Evolutionary conservation across 2,329 filamentous ascomycete species (phyloP).

Genomic region (Alternaria ethzedia): DNA sequence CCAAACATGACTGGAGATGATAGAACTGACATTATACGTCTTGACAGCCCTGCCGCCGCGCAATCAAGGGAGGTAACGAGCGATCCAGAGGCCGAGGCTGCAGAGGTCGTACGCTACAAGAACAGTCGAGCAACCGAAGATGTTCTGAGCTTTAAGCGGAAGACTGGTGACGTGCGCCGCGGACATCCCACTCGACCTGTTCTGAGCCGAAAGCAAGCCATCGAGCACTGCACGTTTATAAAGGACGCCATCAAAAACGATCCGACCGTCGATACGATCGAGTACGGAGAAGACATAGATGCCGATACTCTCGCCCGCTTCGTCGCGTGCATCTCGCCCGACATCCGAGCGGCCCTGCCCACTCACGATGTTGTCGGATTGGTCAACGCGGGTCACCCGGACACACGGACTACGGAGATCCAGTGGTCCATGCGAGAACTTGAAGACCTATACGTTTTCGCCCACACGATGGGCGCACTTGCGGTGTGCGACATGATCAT

Average conservation of each 20-base stretch:
- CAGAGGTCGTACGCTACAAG: neutral
- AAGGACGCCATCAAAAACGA: neutral
- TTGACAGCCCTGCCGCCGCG: neutral
- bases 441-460: conserved; percentile 1
- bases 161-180: neutral
- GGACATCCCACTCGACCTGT: neutral
- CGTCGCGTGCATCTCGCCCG: conserved; percentile 4
- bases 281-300: neutral
- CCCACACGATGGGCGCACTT: neutral
- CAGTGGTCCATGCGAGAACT: conserved; percentile 3
- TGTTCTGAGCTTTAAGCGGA: neutral
- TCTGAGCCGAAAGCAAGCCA: neutral
- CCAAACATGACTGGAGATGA: neutral
- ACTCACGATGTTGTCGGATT: conserved; percentile 2
- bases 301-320: neutral
- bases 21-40: neutral
- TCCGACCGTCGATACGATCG: neutral
- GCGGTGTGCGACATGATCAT: conserved; percentile 8
- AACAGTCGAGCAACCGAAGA: neutral
- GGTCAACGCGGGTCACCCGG: neutral
- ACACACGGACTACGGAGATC: neutral
- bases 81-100: neutral
- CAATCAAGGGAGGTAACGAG: neutral
- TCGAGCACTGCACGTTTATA: neutral
- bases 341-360: neutral